These are phyloP conservation scores for Penicillium sp. DNA, from an alignment of 2,329 filamentous ascomycete species.

Conservation along the genomic window DNA sequence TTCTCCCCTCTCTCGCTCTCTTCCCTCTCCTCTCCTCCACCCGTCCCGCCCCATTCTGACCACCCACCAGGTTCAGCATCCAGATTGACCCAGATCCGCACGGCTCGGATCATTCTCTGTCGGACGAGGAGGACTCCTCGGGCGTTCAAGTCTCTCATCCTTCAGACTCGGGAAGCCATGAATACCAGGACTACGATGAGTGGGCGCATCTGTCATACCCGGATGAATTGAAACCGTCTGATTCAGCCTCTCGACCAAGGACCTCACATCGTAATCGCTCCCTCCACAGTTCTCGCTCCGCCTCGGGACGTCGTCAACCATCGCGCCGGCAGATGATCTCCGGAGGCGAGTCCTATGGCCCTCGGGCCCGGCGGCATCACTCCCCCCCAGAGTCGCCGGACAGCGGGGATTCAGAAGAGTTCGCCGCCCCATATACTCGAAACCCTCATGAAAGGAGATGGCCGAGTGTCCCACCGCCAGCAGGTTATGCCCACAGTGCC, in stretches of 20 bases:
- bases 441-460: conserved; percentile 33
- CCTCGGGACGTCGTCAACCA: conserved; percentile 35
- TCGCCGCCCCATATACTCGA: conserved; percentile 44
- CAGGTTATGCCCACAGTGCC: conserved; percentile 38
- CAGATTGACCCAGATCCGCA: conserved; percentile 38
- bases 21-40: conserved; percentile 2
- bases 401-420: conserved; percentile 63
- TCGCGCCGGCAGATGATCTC: conserved; percentile 34
- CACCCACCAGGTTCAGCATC: conserved; percentile 38
- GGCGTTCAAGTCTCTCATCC: conserved; percentile 41
- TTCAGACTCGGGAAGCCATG: conserved; percentile 39
- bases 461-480: conserved; percentile 26
- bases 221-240: conserved; percentile 45
- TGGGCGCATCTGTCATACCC: conserved; percentile 41
- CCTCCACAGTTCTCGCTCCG: conserved; percentile 34
- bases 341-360: conserved; percentile 35
- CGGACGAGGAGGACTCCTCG: conserved; percentile 44
- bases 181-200: conserved; percentile 37
- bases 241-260: conserved; percentile 43
- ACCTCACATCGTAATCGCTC: conserved; percentile 39
- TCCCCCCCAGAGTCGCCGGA: conserved; percentile 52
- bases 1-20: conserved; percentile 1
- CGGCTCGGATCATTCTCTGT: conserved; percentile 37
- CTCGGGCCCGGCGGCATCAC: conserved; percentile 41
- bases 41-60: conserved; percentile 5